A percentile compares a stretch with the other conserved stretches of the same genome.
Conservation (phyloP, 148 eudicot species). For the Rheum nobile region DNA sequence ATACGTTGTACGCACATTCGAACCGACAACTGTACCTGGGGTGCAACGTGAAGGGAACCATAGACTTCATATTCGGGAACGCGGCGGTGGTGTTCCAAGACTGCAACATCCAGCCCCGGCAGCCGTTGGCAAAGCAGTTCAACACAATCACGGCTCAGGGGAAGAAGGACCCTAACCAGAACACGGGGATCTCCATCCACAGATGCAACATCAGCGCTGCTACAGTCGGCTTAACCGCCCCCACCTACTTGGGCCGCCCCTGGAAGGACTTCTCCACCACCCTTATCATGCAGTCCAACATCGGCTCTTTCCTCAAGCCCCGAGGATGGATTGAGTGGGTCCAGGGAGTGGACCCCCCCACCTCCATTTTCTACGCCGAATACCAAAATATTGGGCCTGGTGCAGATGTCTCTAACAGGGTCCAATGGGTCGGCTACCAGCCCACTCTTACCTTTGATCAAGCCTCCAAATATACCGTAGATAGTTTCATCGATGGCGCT, state of each 20-base stretch:
- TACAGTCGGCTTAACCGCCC: background rate
- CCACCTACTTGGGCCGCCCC: background rate
- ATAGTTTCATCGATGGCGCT: background rate
- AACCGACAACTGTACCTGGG: background rate
- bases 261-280: slow-evolving; percentile 6
- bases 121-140: background rate
- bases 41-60: background rate
- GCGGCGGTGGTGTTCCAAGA: background rate
- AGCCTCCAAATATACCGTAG: background rate
- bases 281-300: background rate
- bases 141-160: background rate
- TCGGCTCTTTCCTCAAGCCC: background rate
- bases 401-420: background rate
- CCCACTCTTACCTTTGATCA: background rate
- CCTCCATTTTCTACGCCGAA: background rate
- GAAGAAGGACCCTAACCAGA: slow-evolving; percentile 5
- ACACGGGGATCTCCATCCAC: background rate
- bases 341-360: background rate
- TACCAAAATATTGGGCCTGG: background rate
- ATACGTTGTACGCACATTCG: background rate
- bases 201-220: background rate
- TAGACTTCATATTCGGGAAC: background rate
- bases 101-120: background rate
- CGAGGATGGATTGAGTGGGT: background rate
- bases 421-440: background rate